Evolutionary conservation across 345 rosid genomes (phyloP), one percentile per base, ranked within the genome.

Genomic region (Tarenaya hassleriana): DNA sequence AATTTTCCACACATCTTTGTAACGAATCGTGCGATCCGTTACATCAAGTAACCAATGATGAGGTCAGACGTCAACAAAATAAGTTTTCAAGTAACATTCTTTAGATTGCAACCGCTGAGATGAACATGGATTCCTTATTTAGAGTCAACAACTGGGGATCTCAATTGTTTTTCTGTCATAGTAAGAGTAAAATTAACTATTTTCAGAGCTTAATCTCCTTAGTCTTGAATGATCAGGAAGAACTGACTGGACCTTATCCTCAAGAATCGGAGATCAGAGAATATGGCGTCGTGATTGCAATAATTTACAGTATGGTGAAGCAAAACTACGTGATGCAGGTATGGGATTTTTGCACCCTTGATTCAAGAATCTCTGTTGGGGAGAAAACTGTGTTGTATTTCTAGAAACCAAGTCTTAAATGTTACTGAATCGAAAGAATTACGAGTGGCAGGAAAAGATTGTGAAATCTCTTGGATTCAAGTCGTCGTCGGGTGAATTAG

Each of bases 281-380:
- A 53, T 66, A 71, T 52, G 89, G 73, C 50, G 52, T 70, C 15
- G 16, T 80, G 67, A 69, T 84, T 68, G 89, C 72, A 8, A 59
- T 79, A 34, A 65, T 91, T 63, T 87, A 77, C 57, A 76, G 71
- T 32, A 87, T 87, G 92, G 61, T 80, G 61, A 91, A 86, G 66
- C 82, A 82, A 46, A 87, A 91, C 70, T 70, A 62, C 38, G 56
- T 1, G 11, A 87, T 87, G 98, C 98, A 87, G 95, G 96, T 78
- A 55, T 12, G 42, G 0, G 19, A 11, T 27, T 33, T 38, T 12
- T 37, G 39, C 47, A 41, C 18, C 5, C 4, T 20, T 47, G 7
- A 4, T 31, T n/a, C 38, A 13, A 13, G 14, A 16, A 32, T 48
- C 41, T 10, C 12, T 32, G 43, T 5, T 8, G n/a, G 5, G 29